Percentiles rank a stretch among this genome's conserved stretches.
phyloP scores from a whole-genome alignment of 2,329 filamentous ascomycete species.

The Nothophaeocryptopus gaeumannii region DNA sequence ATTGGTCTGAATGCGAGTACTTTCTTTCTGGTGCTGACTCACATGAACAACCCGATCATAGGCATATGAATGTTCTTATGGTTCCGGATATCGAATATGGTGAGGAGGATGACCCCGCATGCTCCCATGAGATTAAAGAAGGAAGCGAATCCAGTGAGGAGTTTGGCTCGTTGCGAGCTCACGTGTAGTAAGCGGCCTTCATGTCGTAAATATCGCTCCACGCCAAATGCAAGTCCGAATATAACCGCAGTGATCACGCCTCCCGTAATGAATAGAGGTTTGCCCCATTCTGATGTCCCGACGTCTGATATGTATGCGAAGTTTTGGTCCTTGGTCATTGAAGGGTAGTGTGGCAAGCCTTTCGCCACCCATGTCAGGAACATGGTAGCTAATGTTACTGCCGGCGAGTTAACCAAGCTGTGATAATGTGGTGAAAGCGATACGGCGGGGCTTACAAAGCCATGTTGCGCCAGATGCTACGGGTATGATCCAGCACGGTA shows the following conservation, averaged over 20 bases:
- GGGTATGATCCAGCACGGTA: conserved; percentile 4
- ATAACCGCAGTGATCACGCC: neutral
- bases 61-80: neutral
- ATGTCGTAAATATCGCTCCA: conserved; percentile 4
- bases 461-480: neutral
- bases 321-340: neutral
- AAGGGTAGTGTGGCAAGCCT: neutral
- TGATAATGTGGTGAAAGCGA: neutral
- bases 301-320: conserved; percentile 4
- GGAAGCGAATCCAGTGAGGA: neutral
- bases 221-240: conserved; percentile 1
- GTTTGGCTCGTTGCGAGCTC: neutral
- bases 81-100: neutral
- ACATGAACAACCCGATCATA: conserved; percentile 1
- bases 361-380: neutral
- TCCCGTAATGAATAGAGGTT: conserved; percentile 2
- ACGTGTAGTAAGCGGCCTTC: neutral
- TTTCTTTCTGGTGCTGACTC: neutral
- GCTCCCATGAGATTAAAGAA: neutral
- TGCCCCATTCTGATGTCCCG: neutral
- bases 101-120: neutral
- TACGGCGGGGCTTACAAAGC: neutral
- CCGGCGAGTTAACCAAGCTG: neutral
- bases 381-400: neutral
- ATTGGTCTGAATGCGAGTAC: neutral